These are phyloP conservation scores for Murraya paniculata DNA, from an alignment of 345 rosid species.

Conservation along the genomic window DNA sequence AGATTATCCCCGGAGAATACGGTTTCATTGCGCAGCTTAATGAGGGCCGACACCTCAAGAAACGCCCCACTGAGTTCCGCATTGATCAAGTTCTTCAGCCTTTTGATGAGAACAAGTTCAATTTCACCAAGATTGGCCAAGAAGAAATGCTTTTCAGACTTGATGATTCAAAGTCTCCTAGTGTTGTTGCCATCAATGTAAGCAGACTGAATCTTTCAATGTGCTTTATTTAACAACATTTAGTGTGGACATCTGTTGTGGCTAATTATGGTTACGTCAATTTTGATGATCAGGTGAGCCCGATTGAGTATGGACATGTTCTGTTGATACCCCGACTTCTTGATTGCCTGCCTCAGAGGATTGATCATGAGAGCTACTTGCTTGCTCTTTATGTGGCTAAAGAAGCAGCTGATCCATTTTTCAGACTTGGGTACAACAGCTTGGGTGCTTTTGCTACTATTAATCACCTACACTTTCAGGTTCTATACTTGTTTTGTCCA, in stretches of 20 bases:
- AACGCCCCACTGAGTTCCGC: constrained; percentile 53
- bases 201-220: neutral
- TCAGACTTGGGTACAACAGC: constrained; percentile 62
- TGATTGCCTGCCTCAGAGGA: constrained; percentile 54
- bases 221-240: too few relatives aligned
- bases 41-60: constrained; percentile 56
- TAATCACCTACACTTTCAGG: constrained; percentile 63
- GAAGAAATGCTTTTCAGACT: constrained; percentile 55
- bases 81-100: constrained; percentile 54
- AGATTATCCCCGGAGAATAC: constrained; percentile 39
- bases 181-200: constrained; percentile 52
- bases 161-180: constrained; percentile 29
- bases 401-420: constrained; percentile 47
- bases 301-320: constrained; percentile 58
- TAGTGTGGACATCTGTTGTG: too few relatives aligned
- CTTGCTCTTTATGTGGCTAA: constrained; percentile 49
- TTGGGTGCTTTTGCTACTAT: constrained; percentile 60
- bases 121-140: constrained; percentile 55
- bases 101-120: constrained; percentile 48
- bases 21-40: constrained; percentile 56
- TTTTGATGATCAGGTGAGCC: constrained; percentile 41
- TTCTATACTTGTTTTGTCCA: constrained; percentile 4
- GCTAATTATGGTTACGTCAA: neutral
- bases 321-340: constrained; percentile 45
- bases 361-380: constrained; percentile 46